These are phyloP conservation scores for Lactifluus piperatus DNA, from an alignment of 768 basidiomycete species.

Conservation along the genomic window DNA sequence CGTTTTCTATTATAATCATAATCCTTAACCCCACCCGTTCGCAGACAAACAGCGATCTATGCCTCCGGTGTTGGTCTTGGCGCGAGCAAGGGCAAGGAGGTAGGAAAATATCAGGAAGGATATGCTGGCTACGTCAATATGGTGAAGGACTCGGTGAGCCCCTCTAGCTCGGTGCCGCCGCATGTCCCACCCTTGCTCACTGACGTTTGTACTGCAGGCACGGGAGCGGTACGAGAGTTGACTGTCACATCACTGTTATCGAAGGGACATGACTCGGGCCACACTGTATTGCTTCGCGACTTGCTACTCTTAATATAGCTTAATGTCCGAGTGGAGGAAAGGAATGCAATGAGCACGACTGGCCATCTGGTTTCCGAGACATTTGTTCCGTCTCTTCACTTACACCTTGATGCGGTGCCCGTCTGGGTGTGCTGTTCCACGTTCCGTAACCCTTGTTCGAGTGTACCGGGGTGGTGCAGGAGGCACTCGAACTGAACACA, in stretches of 20 bases:
- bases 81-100: conserved; percentile 83
- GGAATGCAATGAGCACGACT: neutral
- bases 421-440: too few species aligned
- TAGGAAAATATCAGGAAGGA: conserved; percentile 62
- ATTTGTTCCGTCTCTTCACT: neutral
- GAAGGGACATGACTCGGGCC: neutral
- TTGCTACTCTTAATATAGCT: conserved; percentile 8
- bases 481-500: too few species aligned
- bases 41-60: conserved; percentile 77
- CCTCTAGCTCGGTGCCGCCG: neutral
- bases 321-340: neutral
- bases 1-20: neutral
- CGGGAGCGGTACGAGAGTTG: conserved; percentile 22
- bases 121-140: conserved; percentile 63
- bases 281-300: neutral
- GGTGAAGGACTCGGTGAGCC: conserved; percentile 60
- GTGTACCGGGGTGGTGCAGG: too few species aligned
- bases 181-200: neutral
- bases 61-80: conserved; percentile 84
- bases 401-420: neutral
- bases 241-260: neutral
- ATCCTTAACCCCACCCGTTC: neutral
- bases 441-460: too few species aligned
- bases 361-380: neutral
- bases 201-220: conserved; percentile 13